Base-by-base conservation (phyloP, 371 early-diverging fungal species). In the Actinomortierella ambigua region DNA sequence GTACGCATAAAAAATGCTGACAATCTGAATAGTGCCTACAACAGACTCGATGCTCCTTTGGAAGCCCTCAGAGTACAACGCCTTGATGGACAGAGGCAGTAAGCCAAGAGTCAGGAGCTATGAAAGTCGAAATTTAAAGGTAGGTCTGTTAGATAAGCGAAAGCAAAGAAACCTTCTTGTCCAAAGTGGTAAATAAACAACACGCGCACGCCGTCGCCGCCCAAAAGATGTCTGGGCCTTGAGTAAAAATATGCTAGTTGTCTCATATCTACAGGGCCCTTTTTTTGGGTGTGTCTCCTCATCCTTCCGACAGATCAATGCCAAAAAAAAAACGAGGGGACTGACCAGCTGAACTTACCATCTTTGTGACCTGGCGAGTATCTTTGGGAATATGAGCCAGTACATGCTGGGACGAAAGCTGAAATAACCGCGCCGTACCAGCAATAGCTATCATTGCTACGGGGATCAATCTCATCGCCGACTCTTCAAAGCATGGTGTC, bases 401-500 rank as follows among this genome's bases (percentile, higher is more conserved):
- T 1, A 75, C 58, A 13, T 29, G 14, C 62, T 63, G 49, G 73
- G 75, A 61, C 75, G 76, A 42, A 69, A 80, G n/a, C 63, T 60
- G 7, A 77, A 63, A 26, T 65, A 90, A 53, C 51, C 88, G 77
- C 14, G 75, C 78, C 40, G 79, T 46, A 8, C 87, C 89, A 54
- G 78, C 77, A 18, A 83, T 15, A 9, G 85, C 17, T 2, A 90
- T 68, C 59, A 84, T 79, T 0, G 61, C 60, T 6, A 70, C 76
- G 7, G 88, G 87, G 15, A 85, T 53, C 44, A 77, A 56, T 40
- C 77, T 69, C 20, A 86, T 53, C 7, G 81, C 85, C 81, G 81
- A 80, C 65, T 90, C 85, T 65, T 90, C 90, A 59, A 89, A 93
- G 69, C 93, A 93, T 23, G 87, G 85, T 13, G 90, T 87, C 41